A percentile compares a stretch with the other conserved stretches of the same genome.
phyloP scores from a whole-genome alignment of 164 flowering plant genomes.

The Chloranthus sessilifolius region DNA sequence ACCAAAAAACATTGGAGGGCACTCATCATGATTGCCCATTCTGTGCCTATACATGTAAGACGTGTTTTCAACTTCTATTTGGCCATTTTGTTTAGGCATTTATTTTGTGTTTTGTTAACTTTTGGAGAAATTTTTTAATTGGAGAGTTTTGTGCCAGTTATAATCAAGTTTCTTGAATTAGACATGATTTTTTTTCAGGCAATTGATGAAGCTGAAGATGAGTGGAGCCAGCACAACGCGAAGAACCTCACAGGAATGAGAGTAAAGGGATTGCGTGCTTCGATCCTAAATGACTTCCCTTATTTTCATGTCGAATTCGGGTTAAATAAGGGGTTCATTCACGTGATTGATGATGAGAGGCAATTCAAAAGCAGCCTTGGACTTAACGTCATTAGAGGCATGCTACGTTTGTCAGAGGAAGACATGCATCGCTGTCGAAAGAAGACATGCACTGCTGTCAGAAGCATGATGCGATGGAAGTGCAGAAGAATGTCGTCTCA shows the following conservation, averaged over 20 bases:
- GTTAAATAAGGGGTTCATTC: conserved; percentile 66
- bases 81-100: too few relatives aligned
- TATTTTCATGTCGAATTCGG: conserved; percentile 95
- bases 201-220: conserved; percentile 88
- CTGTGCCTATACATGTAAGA: too few relatives aligned
- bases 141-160: too few relatives aligned
- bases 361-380: conserved; percentile 68
- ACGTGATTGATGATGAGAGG: conserved; percentile 80
- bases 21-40: too few relatives aligned
- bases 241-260: conserved; percentile 78
- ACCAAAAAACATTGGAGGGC: too few relatives aligned
- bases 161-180: too few relatives aligned
- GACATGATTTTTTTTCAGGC: conserved; percentile 53
- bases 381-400: conserved; percentile 75
- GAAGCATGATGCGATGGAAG: conserved; percentile 52
- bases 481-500: conserved; percentile 57
- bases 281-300: conserved; percentile 83
- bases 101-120: too few relatives aligned
- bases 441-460: too few relatives aligned
- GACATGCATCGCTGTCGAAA: conserved; percentile 72
- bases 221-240: conserved; percentile 88
- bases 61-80: too few relatives aligned
- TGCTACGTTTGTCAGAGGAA: conserved; percentile 65
- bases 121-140: too few relatives aligned
- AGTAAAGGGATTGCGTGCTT: conserved; percentile 64